Evolutionary conservation across 2,329 filamentous ascomycete genomes (phyloP).

Genomic region (Aspergillus thermomutatus): DNA sequence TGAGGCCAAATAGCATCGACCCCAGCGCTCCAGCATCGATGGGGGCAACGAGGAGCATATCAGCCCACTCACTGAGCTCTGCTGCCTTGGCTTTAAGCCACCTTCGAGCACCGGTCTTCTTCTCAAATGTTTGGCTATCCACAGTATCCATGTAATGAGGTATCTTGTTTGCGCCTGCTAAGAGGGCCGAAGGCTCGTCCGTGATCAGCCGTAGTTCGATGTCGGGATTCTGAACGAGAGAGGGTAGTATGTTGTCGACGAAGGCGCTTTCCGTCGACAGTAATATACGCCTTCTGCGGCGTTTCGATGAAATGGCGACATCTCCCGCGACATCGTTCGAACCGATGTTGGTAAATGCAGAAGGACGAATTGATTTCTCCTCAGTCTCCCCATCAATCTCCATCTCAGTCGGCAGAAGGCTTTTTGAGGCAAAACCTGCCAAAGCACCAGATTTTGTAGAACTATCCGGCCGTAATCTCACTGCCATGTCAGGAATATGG

Average conservation of each 20-base stretch:
- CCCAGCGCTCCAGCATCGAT: slow-evolving; percentile 81
- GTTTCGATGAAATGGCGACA: background rate
- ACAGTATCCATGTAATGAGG: slow-evolving; percentile 41
- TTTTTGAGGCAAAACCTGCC: slow-evolving; percentile 11
- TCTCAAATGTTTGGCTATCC: slow-evolving; percentile 37
- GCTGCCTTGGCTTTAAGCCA: slow-evolving; percentile 43
- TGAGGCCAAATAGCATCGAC: slow-evolving; percentile 81
- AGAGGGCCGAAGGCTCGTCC: slow-evolving; percentile 36
- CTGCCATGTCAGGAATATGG: slow-evolving; percentile 16
- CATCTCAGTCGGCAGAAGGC: slow-evolving; percentile 20
- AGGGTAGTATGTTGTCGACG: slow-evolving; percentile 37
- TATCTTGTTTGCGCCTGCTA: slow-evolving; percentile 36
- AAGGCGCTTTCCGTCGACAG: slow-evolving; percentile 40
- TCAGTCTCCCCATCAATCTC: slow-evolving; percentile 22
- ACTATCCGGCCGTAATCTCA: slow-evolving; percentile 12
- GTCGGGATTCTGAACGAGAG: slow-evolving; percentile 35
- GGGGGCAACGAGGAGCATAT: slow-evolving; percentile 78
- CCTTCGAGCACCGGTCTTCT: slow-evolving; percentile 35
- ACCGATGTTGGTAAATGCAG: background rate
- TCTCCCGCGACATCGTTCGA: background rate
- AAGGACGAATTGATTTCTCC: slow-evolving; percentile 14
- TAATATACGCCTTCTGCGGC: slow-evolving; percentile 30
- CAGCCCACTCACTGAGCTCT: slow-evolving; percentile 80
- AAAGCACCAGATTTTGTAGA: background rate
- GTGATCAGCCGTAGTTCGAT: slow-evolving; percentile 43